phyloP scores from a whole-genome alignment of 352 stramenopile genomes.

The Phytophthora sansomeana region DNA sequence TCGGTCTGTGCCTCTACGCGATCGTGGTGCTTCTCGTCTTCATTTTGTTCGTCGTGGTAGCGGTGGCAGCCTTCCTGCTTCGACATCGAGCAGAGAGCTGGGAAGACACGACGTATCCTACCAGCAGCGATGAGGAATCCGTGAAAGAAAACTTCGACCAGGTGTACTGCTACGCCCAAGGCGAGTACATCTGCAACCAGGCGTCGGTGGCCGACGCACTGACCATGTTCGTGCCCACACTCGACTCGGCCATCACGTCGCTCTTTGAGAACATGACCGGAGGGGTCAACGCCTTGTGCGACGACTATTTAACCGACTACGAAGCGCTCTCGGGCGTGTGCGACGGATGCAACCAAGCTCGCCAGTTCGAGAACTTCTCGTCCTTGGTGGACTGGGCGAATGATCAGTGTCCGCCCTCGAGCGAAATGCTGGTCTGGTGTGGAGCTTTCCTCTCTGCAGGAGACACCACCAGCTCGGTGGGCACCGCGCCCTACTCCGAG shows the following conservation, averaged over 20 bases:
- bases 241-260: constrained; percentile 41
- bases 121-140: constrained; percentile 48
- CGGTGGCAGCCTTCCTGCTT: constrained; percentile 55
- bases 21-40: constrained; percentile 59
- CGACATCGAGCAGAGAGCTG: constrained; percentile 56
- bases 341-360: constrained; percentile 59
- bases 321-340: constrained; percentile 55
- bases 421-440: constrained; percentile 64
- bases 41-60: constrained; percentile 57
- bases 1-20: constrained; percentile 67
- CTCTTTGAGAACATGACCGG: constrained; percentile 64
- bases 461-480: constrained; percentile 31
- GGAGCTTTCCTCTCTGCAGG: constrained; percentile 55
- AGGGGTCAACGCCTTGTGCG: constrained; percentile 70
- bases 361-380: constrained; percentile 69
- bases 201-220: constrained; percentile 61
- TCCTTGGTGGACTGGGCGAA: constrained; percentile 84
- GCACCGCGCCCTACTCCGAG: constrained; percentile 57
- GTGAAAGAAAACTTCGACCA: constrained; percentile 73
- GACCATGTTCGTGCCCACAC: constrained; percentile 54
- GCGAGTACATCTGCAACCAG: constrained; percentile 74
- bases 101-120: constrained; percentile 57
- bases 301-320: constrained; percentile 46
- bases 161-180: constrained; percentile 79
- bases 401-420: constrained; percentile 70